phyloP scores from a whole-genome alignment of 495 filamentous ascomycete species.

The Pseudoneurospora amorphoporcata region DNA sequence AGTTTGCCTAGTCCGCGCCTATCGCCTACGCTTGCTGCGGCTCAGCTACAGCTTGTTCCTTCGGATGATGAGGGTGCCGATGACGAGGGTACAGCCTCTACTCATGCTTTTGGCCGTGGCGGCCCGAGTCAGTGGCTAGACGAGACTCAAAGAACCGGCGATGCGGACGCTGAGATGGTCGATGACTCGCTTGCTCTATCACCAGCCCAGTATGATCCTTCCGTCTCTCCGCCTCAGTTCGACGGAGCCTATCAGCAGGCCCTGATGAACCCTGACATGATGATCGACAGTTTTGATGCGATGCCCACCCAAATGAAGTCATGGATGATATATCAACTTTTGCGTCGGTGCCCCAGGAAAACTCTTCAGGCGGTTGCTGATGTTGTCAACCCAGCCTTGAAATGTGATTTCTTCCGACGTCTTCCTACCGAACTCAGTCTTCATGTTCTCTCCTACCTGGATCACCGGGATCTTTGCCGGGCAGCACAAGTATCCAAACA shows the following conservation, averaged over 20 bases:
- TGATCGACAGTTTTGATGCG: constrained; percentile 83
- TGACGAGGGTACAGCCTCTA: constrained; percentile 21
- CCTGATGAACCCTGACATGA: constrained; percentile 64
- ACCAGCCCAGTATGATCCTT: neutral
- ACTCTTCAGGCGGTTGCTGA: constrained; percentile 87
- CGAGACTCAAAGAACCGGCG: constrained; percentile 20
- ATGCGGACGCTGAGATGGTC: constrained; percentile 9
- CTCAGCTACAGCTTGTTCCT: constrained; percentile 41
- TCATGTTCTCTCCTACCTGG: constrained; percentile 78
- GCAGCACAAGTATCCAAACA: constrained; percentile 90
- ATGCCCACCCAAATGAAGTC: constrained; percentile 82
- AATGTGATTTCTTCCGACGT: constrained; percentile 79
- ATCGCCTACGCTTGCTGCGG: constrained; percentile 79
- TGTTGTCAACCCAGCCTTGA: constrained; percentile 91
- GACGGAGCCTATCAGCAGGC: constrained; percentile 14
- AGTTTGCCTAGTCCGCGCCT: constrained; percentile 91
- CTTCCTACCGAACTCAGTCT: constrained; percentile 81
- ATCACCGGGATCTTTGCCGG: constrained; percentile 77
- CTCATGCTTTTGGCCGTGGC: neutral
- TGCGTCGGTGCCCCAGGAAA: constrained; percentile 78
- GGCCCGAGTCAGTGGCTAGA: constrained; percentile 16
- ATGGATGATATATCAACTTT: constrained; percentile 91
- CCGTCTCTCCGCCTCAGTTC: constrained; percentile 9
- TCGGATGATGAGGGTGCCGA: constrained; percentile 29
- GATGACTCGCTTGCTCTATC: constrained; percentile 1